Conservation (phyloP, 306 rosid species). For the Cucurbita pepo region DNA sequence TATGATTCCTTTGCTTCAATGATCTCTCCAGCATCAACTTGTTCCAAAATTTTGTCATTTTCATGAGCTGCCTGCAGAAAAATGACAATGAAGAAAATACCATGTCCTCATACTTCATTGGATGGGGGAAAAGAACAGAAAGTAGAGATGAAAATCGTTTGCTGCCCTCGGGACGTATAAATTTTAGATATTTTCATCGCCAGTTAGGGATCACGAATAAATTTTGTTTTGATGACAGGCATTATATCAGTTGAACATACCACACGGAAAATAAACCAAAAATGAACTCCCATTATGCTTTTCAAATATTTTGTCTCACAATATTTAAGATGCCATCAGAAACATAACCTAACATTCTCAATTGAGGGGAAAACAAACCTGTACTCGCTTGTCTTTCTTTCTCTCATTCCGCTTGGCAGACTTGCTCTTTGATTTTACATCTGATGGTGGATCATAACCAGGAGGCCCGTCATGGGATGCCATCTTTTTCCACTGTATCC, state of each 20-base stretch:
- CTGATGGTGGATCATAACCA: conserved; percentile 36
- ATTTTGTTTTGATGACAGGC: background rate
- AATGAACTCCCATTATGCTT: background rate
- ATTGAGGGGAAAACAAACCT: conserved; percentile 22
- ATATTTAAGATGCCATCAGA: background rate
- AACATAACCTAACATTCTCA: background rate
- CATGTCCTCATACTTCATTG: no score
- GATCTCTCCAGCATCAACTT: conserved; percentile 21
- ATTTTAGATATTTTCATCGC: background rate
- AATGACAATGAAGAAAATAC: background rate
- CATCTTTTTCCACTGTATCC: conserved; percentile 59
- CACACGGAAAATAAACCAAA: background rate
- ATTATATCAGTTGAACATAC: no score
- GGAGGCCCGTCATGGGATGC: conserved; percentile 68
- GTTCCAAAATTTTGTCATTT: conserved; percentile 34
- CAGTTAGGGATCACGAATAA: background rate
- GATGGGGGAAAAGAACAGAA: no score
- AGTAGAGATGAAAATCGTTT: background rate
- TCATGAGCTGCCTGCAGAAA: conserved; percentile 58
- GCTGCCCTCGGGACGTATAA: background rate
- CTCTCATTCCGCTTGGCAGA: conserved; percentile 76
- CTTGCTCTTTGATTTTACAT: conserved; percentile 61
- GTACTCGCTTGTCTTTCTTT: conserved; percentile 85
- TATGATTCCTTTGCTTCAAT: conserved; percentile 16
- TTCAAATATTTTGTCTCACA: background rate